These are phyloP conservation scores for Quercus cerris DNA, from an alignment of 306 rosid genomes.

Conservation along the genomic window DNA sequence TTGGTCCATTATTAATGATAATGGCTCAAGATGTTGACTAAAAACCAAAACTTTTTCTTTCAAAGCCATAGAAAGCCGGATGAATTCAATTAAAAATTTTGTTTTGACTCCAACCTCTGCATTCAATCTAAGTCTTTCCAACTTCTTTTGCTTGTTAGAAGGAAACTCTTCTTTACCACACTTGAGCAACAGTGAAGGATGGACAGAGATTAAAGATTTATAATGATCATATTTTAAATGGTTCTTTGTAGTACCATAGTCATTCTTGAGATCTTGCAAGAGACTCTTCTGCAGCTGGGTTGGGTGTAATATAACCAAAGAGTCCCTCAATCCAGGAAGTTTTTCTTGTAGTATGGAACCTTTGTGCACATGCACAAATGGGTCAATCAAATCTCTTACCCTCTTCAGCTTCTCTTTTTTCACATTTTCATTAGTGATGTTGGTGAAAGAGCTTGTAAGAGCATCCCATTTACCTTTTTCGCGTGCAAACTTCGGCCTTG, in stretches of 20 bases:
- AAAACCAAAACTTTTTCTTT: conserved; percentile 66
- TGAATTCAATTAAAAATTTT: conserved; percentile 43
- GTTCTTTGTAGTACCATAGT: not conserved
- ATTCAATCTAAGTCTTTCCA: conserved; percentile 7
- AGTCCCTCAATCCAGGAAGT: conserved; percentile 56
- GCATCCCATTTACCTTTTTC: conserved; percentile 25
- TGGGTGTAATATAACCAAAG: conserved; percentile 23
- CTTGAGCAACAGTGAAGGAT: conserved; percentile 43
- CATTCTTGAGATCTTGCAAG: conserved; percentile 1
- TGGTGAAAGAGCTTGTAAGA: conserved; percentile 25
- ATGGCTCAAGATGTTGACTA: conserved; percentile 49
- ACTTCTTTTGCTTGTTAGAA: not conserved
- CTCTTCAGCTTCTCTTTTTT: conserved; percentile 18
- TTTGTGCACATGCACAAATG: conserved; percentile 49
- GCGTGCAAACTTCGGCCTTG: conserved; percentile 32
- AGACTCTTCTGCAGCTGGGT: conserved; percentile 20
- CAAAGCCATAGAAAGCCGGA: conserved; percentile 32
- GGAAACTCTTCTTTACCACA: not conserved
- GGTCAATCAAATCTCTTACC: conserved; percentile 32
- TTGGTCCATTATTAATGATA: conserved; percentile 29
- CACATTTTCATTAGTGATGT: not conserved
- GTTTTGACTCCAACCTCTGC: conserved; percentile 51
- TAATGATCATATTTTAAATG: conserved; percentile 27
- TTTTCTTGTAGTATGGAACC: conserved; percentile 48
- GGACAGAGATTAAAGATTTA: conserved; percentile 48